Conservation (phyloP, 192 early-diverging fungal species). For the Phycomyces blakesleeanus region DNA sequence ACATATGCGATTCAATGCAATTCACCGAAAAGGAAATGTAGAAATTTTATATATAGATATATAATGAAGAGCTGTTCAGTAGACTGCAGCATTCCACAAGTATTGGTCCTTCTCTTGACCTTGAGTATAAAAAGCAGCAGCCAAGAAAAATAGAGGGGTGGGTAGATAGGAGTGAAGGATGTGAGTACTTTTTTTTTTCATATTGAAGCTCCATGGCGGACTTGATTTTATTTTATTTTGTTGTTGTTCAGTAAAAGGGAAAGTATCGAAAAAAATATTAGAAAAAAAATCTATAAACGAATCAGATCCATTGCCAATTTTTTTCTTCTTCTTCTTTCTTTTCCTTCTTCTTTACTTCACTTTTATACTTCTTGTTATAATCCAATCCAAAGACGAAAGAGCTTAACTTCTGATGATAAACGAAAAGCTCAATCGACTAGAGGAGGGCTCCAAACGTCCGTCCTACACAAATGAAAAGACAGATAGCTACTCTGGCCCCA, state of each 20-base stretch:
- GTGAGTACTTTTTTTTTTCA: no score
- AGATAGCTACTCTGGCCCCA: not conserved
- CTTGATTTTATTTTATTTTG: not conserved
- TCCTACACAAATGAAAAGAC: not conserved
- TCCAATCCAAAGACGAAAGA: not conserved
- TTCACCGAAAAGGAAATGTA: no score
- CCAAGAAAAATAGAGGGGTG: no score
- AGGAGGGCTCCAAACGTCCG: not conserved
- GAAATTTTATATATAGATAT: no score
- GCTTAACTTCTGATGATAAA: not conserved
- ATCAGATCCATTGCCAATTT: not conserved
- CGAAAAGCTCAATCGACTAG: not conserved
- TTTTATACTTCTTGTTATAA: not conserved
- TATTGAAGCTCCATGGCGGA: not conserved
- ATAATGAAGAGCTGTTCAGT: no score
- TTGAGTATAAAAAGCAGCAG: no score
- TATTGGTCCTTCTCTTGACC: no score
- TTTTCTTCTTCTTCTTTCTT: not conserved
- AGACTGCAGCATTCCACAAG: no score
- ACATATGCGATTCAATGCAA: no score
- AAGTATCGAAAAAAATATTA: not conserved
- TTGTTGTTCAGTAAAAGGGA: no score
- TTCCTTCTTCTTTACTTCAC: not conserved
- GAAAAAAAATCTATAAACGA: not conserved
- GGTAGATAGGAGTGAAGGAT: no score